Percentiles rank a stretch among this genome's conserved stretches.
Evolutionary conservation across 2,329 filamentous ascomycete species (phyloP).

Genomic region (Conoideocrella luteorostrata): DNA sequence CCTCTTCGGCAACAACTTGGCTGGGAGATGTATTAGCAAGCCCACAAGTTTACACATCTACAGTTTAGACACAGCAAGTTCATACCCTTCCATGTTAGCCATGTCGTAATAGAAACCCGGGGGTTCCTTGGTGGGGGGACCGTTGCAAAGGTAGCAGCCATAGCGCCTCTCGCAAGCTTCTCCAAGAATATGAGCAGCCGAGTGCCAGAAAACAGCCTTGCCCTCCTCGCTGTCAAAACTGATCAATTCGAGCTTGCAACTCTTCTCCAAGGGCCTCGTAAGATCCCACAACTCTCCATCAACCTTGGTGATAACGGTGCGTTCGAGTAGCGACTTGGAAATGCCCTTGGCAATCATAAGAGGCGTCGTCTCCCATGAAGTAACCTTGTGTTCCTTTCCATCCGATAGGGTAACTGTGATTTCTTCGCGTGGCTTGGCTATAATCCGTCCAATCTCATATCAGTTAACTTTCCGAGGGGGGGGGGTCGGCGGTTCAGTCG

Average conservation of each 20-base stretch:
- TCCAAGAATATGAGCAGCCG: conserved; percentile 89
- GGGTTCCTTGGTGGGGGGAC: conserved; percentile 74
- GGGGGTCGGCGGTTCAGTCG: neutral
- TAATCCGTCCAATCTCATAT: conserved; percentile 24
- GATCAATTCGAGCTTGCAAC: conserved; percentile 77
- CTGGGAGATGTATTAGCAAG: conserved; percentile 42
- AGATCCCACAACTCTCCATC: conserved; percentile 89
- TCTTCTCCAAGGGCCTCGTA: conserved; percentile 80
- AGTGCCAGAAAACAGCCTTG: conserved; percentile 97
- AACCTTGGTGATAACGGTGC: conserved; percentile 78
- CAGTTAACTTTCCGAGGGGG: neutral
- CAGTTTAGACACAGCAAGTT: neutral
- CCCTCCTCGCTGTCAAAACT: conserved; percentile 62
- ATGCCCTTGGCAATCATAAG: conserved; percentile 70
- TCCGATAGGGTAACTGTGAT: conserved; percentile 70
- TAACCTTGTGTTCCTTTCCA: conserved; percentile 65
- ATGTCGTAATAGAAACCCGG: conserved; percentile 95
- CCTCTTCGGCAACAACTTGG: conserved; percentile 64
- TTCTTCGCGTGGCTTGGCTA: conserved; percentile 60
- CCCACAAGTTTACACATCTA: neutral
- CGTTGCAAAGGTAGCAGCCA: conserved; percentile 87
- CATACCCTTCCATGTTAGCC: conserved; percentile 48
- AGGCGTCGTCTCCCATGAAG: conserved; percentile 88
- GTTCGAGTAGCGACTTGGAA: conserved; percentile 78
- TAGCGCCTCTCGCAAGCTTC: conserved; percentile 88